Evolutionary conservation across 176 grass and related monocot genomes (phyloP), one percentile per base, ranked within the genome.

Genomic region (Carex parvula): DNA sequence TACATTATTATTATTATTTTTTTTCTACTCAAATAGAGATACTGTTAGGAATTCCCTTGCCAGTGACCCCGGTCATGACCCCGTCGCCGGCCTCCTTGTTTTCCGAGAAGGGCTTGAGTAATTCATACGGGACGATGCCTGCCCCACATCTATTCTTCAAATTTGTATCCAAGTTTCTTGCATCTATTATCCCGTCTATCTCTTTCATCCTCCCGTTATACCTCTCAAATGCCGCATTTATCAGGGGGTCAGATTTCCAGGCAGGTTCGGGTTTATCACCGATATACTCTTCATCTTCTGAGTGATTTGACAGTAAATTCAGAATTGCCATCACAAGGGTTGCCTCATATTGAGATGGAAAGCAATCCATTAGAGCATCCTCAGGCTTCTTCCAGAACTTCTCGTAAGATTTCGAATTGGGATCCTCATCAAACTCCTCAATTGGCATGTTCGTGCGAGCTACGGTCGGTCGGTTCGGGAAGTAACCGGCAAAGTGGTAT

Each of bases 401-500:
- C 11, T 73, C 3, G 52, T 37, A 81, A 17, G 22, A 70, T 21
- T 84, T 44, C 0, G 54, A 77, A 44, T 58, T 56, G 0, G 20
- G 0, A 20, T 72, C 75, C 73, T 92, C 90, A 52, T 92, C 90
- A 41, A 29, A 1, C 4, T 48, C 46, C 46, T 50, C 46, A 50
- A 11, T 2, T 50, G 91, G 94, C 29, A 97, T 89, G 79, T 91
- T 90, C 20, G 67, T 78, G 73, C 91, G 73, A 6, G 87, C 86
- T 16, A 91, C 70, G 0, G 94, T 91, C 0, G 94, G 91, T 0
- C 88, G 84, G 66, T 97, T 97, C 0, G 94, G 94, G 85, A 97
- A 83, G 79, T 93, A 97, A 0, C 94, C 94, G 10, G 64, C 88
- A 44, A 52, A 93, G 0, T 83, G 91, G 11, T 97, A 97, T 59